Evolutionary conservation across 2,329 filamentous ascomycete genomes (phyloP), one percentile per base, ranked within the genome.

Genomic region (Ramularia endophylla): DNA sequence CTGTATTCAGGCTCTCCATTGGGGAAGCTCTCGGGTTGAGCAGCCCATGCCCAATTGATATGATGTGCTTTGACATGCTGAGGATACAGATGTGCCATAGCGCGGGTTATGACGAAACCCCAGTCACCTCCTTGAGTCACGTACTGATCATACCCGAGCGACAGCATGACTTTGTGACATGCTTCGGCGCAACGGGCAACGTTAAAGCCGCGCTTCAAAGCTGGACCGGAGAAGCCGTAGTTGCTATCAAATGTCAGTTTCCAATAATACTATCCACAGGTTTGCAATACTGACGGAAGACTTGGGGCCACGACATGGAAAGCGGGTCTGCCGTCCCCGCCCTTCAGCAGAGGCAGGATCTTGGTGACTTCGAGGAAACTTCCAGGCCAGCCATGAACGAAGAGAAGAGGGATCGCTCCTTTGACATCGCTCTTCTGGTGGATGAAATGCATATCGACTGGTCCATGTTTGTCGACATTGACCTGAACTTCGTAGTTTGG

Each of bases 351-450:
- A 1, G 64, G 59, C 0, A 87, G 65, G 33, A 86, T 64, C 54
- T 83, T 85, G 15, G 66, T 62, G 2, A 78, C 79, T 62, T 87
- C 82, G 34, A 83, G 57, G 56, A 84, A 85, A 48, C 75, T 81
- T 1, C 83, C 83, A 0, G 83, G 83, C 58, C 72, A 85, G 11
- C 81, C 80, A 56, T 85, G 81, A n/a, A 71, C 68, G 57, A 86
- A 85, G 1, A 86, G 58, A 20, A 86, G 56, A 0, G 83, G 81
- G 30, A 86, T 75, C 2, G 78, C 78, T 15, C 68, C 66, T 1
- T 69, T 51, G 2, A 65, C 65, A 2, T 62, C 55, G 51, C 73
- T 78, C 38, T 61, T 67, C 50, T 81, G 69, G 55, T 83, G 77
- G 2, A 85, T 59, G 56, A 81, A 83, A 61, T 86, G 82, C 3